These are phyloP conservation scores for Coprinopsis marcescibilis DNA, from an alignment of 768 basidiomycete species.

Conservation along the genomic window DNA sequence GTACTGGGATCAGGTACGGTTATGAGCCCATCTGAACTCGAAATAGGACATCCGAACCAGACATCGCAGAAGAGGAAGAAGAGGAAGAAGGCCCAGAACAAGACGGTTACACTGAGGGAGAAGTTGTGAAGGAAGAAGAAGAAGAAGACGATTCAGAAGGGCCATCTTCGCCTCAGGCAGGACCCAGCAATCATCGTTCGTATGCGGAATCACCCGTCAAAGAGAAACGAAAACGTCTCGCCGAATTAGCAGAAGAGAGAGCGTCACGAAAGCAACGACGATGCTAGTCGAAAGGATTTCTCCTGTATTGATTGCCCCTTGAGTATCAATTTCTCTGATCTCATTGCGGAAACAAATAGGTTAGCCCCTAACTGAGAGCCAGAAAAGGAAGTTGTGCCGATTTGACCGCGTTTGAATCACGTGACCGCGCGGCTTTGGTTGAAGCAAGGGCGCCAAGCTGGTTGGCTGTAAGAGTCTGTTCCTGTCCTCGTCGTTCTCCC, in stretches of 20 bases:
- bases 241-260: constrained; percentile 25
- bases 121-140: no score
- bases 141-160: no score
- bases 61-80: constrained; percentile 1
- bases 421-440: constrained; percentile 7
- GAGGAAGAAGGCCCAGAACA: constrained; percentile 6
- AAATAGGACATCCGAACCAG: not conserved
- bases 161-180: not conserved
- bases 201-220: constrained; percentile 26
- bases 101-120: no score
- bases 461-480: no score
- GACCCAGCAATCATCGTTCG: constrained; percentile 2
- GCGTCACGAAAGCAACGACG: no score
- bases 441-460: not conserved
- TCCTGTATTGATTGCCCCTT: no score
- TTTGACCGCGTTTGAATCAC: constrained; percentile 5
- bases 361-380: not conserved
- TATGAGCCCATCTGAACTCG: constrained; percentile 3
- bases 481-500: no score
- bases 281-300: no score
- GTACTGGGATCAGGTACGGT: constrained; percentile 5
- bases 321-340: no score
- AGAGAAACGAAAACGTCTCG: constrained; percentile 29
- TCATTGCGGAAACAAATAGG: no score
- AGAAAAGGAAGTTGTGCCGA: not conserved